Percentiles rank a stretch among this genome's conserved stretches.
phyloP scores from a whole-genome alignment of 2,329 filamentous ascomycete genomes.

The Fusarium sp. region DNA sequence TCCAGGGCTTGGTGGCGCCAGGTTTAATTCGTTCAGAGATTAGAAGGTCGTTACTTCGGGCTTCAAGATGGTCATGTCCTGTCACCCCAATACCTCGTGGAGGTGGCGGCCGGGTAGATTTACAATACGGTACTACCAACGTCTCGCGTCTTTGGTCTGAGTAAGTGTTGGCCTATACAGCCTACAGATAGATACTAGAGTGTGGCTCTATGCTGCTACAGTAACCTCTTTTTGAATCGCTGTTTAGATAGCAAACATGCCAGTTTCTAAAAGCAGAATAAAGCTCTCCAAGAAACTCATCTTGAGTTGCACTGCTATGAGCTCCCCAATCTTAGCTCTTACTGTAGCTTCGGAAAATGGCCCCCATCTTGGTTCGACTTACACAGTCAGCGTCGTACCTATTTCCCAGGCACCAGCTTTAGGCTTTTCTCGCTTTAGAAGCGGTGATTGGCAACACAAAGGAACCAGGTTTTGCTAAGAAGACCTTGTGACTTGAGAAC shows the following conservation, averaged over 20 bases:
- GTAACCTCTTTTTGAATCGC: neutral
- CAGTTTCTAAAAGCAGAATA: neutral
- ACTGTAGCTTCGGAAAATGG: neutral
- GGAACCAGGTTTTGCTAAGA: constrained; percentile 12
- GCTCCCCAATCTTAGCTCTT: neutral
- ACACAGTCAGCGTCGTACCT: constrained; percentile 38
- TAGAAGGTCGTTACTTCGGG: constrained; percentile 28
- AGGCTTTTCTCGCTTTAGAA: constrained; percentile 24
- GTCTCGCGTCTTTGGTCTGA: constrained; percentile 5
- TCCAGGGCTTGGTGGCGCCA: constrained; percentile 19
- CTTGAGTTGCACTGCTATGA: neutral
- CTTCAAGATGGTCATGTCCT: constrained; percentile 19
- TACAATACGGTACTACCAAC: neutral
- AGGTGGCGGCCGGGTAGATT: constrained; percentile 25
- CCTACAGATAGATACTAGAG: neutral
- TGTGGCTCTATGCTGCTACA: neutral
- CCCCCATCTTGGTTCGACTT: constrained; percentile 34
- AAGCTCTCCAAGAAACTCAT: neutral
- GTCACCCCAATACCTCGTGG: constrained; percentile 12
- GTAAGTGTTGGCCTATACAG: neutral
- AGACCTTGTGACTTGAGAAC: constrained; percentile 35
- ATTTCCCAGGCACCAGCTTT: constrained; percentile 35
- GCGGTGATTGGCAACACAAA: constrained; percentile 36
- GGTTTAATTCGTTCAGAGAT: constrained; percentile 34
- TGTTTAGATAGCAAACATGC: neutral